Base-by-base conservation (phyloP, 305 asterid genomes). In the Solanum hybrid region DNA sequence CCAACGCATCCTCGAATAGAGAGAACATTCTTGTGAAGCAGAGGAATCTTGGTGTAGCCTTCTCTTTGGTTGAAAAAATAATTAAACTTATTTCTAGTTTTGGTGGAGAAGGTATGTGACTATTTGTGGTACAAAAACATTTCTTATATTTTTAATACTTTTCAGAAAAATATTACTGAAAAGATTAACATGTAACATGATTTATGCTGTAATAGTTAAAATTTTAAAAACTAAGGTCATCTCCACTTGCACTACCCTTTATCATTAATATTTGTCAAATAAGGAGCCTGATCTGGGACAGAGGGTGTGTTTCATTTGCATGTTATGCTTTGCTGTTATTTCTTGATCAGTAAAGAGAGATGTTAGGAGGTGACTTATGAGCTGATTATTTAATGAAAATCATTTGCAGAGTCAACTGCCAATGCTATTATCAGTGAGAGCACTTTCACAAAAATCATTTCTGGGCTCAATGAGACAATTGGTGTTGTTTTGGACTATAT, bases 1-100 rank as follows among this genome's bases (percentile, higher is more conserved):
- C 96, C 78, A 91, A 92, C 89, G 91, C 86, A 90, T 90, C 95
- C 88, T 89, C 93, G 40, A 90, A 90, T 93, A 91, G 92, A 88
- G 97, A 95, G 90, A 71, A 89, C 72, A 89, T 94, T 86, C 90
- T 85, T 27, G 89, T 78, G 89, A 96, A 94, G 93, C 93, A 91
- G 87, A 92, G 97, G 93, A 90, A 94, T 93, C 96, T 97, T 90
- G 97, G 96, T 56, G 93, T 95, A 90, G 92, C 95, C 89, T 95
- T 93, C 91, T 92, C 99, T 84, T 95, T 97, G 95, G 92, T 96
- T 42, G 99, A 96, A 94, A 96, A 93, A 91, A 92, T 95, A 89
- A 96, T 97, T 89, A 96, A 96, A 89, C 95, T 96, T 85, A 84
- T 96, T 88, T 91, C 98, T 72, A 93, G 92, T 85, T 91, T 95